Evolutionary conservation across 2,329 filamentous ascomycete genomes (phyloP).

Genomic region (Ceratocystiopsis minuta): DNA sequence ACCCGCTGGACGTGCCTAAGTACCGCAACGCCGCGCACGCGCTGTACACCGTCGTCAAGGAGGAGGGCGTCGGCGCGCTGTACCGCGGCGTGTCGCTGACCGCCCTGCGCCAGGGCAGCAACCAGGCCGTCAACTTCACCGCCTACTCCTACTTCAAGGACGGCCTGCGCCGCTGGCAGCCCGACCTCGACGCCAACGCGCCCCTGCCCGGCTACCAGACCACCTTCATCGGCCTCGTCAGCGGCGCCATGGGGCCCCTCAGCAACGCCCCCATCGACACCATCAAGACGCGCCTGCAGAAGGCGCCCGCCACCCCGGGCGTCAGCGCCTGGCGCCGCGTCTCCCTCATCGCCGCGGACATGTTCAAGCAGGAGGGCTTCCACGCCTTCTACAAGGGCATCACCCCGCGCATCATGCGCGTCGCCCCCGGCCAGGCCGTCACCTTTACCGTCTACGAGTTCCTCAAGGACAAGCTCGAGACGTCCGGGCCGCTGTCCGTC

Average conservation of each 20-base stretch:
- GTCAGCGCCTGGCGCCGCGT: slow-evolving; percentile 70
- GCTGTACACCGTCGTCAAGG: slow-evolving; percentile 66
- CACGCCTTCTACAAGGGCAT: slow-evolving; percentile 98
- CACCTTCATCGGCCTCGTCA: slow-evolving; percentile 74
- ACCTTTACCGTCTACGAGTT: slow-evolving; percentile 65
- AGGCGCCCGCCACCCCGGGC: slow-evolving; percentile 65
- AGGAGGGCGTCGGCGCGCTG: slow-evolving; percentile 38
- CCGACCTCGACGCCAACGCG: slow-evolving; percentile 36
- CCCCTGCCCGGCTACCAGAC: slow-evolving; percentile 80
- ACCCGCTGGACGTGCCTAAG: slow-evolving; percentile 89
- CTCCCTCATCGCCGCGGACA: slow-evolving; percentile 56
- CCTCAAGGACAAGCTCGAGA: slow-evolving; percentile 55
- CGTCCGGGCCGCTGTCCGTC: slow-evolving; percentile 39
- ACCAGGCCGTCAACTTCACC: slow-evolving; percentile 98
- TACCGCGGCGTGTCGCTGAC: slow-evolving; percentile 92
- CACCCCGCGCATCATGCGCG: slow-evolving; percentile 90
- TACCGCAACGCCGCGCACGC: slow-evolving; percentile 84
- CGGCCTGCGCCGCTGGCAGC: slow-evolving; percentile 53
- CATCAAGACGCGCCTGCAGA: slow-evolving; percentile 93
- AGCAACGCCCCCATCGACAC: slow-evolving; percentile 97
- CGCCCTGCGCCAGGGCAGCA: slow-evolving; percentile 82
- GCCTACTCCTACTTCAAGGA: slow-evolving; percentile 91
- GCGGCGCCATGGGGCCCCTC: slow-evolving; percentile 85
- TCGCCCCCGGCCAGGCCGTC: slow-evolving; percentile 81
- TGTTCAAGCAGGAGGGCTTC: slow-evolving; percentile 87